phyloP scores from a whole-genome alignment of 495 filamentous ascomycete species.

The Echria macrotheca region DNA sequence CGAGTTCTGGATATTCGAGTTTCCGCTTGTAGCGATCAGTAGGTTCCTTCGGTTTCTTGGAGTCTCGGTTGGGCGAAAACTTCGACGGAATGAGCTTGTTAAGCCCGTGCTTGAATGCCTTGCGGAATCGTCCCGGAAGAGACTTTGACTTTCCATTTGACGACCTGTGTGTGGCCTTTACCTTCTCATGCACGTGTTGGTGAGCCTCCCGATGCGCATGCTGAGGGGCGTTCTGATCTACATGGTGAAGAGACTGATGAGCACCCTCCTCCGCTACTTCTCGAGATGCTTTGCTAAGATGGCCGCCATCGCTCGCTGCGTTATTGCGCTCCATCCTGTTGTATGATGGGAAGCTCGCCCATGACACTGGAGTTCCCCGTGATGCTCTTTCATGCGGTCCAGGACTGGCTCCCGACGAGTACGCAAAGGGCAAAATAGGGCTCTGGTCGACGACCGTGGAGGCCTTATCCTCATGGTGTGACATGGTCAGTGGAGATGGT shows the following conservation, averaged over 20 bases:
- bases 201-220: no score
- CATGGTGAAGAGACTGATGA: no score
- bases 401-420: not conserved
- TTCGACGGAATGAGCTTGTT: slow-evolving; percentile 25
- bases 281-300: no score
- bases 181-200: not conserved
- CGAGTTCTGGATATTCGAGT: slow-evolving; percentile 34
- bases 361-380: slow-evolving; percentile 22
- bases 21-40: slow-evolving; percentile 6
- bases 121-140: slow-evolving; percentile 28
- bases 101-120: slow-evolving; percentile 28
- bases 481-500: no score
- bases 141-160: slow-evolving; percentile 5
- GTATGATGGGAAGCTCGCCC: slow-evolving; percentile 36
- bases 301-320: not conserved
- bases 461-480: no score
- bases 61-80: slow-evolving; percentile 6
- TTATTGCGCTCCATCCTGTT: slow-evolving; percentile 28
- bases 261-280: no score
- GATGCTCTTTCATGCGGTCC: not conserved
- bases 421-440: no score
- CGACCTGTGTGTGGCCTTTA: slow-evolving; percentile 1
- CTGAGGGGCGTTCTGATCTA: no score
- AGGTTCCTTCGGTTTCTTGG: slow-evolving; percentile 1
- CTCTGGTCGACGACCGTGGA: no score